phyloP scores from a whole-genome alignment of 2,329 filamentous ascomycete genomes.

The Penicillium sp. region DNA sequence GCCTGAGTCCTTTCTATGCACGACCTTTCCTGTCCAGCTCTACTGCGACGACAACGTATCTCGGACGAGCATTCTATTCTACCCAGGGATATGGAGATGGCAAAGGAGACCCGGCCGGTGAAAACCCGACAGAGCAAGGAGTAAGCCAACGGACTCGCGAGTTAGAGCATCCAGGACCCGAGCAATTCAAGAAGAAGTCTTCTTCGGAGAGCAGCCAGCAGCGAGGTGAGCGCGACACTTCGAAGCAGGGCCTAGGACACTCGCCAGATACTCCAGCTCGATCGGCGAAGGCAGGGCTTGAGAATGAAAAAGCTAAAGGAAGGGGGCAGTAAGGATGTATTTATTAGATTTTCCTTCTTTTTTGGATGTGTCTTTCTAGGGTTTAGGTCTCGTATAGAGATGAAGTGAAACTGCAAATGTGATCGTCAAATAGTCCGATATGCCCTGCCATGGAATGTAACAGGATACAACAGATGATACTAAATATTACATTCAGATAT shows the following conservation, averaged over 20 bases:
- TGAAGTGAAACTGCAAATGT: neutral
- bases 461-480: no score
- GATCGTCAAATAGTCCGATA: neutral
- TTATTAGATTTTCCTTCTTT: neutral
- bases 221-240: neutral
- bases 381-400: neutral
- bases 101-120: conserved; percentile 3
- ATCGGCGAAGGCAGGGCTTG: neutral
- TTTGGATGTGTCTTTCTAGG: neutral
- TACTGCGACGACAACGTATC: neutral
- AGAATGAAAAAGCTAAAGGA: neutral
- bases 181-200: conserved; percentile 5
- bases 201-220: neutral
- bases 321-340: neutral
- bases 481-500: neutral
- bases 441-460: no score
- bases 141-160: conserved; percentile 18
- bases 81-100: conserved; percentile 14
- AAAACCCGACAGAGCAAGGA: conserved; percentile 10
- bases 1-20: neutral
- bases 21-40: neutral
- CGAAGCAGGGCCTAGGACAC: neutral
- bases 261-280: neutral
- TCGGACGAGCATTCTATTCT: conserved; percentile 8
- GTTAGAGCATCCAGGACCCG: conserved; percentile 16